Conservation (phyloP, 179 eudicot species). For the Silene coronaria region DNA sequence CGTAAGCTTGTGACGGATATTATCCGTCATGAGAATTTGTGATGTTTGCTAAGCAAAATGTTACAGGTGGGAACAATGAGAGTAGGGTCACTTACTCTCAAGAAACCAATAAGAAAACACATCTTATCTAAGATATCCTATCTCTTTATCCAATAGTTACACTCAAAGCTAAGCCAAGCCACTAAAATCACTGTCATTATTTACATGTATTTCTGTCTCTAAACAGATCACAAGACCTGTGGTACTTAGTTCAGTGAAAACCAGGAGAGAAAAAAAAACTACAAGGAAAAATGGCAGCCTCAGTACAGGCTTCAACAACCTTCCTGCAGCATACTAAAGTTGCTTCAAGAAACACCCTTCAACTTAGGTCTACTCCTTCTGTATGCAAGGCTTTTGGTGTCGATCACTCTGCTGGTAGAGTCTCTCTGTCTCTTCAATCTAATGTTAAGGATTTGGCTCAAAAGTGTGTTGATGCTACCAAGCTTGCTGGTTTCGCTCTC, state of each 20-base stretch:
- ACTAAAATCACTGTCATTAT: slow-evolving; percentile 25
- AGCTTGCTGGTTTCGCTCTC: slow-evolving; percentile 93
- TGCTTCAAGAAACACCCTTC: slow-evolving; percentile 37
- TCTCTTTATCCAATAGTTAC: slow-evolving; percentile 32
- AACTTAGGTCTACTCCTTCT: slow-evolving; percentile 51
- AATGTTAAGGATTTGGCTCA: slow-evolving; percentile 78
- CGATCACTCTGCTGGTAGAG: slow-evolving; percentile 42
- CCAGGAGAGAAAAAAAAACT: not conserved
- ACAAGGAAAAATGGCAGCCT: slow-evolving; percentile 67
- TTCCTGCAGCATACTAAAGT: slow-evolving; percentile 69
- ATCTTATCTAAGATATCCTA: slow-evolving; percentile 32
- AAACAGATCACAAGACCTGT: not conserved
- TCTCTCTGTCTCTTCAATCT: slow-evolving; percentile 72
- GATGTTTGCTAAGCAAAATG: slow-evolving; percentile 14
- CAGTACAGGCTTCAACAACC: slow-evolving; percentile 93
- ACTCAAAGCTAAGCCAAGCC: slow-evolving; percentile 17
- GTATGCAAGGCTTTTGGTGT: slow-evolving; percentile 66
- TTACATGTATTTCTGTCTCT: not conserved
- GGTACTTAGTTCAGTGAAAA: slow-evolving; percentile 11
- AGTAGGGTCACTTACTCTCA: slow-evolving; percentile 14
- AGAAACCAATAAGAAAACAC: slow-evolving; percentile 28
- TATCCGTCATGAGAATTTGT: too few relatives aligned
- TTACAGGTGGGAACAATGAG: slow-evolving; percentile 19
- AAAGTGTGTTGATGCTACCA: slow-evolving; percentile 83
- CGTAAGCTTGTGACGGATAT: too few relatives aligned